A percentile compares a stretch with the other conserved stretches of the same genome.
Evolutionary conservation across 768 basidiomycete species (phyloP).

Genomic region (Calocera cornea): DNA sequence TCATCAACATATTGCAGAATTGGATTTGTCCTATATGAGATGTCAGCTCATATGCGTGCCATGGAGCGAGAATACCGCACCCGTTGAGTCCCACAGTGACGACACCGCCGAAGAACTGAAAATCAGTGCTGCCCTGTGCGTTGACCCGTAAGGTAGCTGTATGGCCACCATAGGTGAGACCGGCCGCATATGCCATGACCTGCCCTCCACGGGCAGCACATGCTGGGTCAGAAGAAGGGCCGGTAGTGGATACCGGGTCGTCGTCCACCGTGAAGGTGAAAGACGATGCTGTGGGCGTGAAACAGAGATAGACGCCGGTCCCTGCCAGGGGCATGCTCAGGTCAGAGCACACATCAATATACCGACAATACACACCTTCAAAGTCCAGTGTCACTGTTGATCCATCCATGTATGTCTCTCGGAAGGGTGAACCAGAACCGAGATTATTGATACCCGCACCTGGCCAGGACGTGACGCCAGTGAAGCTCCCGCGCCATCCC

Average conservation of each 20-base stretch:
- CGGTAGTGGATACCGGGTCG: background rate
- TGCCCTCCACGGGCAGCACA: background rate
- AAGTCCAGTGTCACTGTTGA: background rate
- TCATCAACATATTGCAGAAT: background rate
- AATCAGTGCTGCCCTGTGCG: background rate
- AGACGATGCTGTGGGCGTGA: background rate
- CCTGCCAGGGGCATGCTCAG: background rate
- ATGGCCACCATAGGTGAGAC: background rate
- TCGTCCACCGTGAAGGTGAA: background rate
- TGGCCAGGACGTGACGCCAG: background rate
- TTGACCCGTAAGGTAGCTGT: background rate
- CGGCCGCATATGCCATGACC: background rate
- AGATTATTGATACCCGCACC: background rate
- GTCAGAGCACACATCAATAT: background rate
- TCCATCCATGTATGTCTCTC: background rate
- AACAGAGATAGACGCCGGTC: background rate
- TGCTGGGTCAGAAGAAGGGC: background rate
- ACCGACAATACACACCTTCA: background rate
- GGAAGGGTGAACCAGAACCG: background rate
- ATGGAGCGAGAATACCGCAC: background rate
- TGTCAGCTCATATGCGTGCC: background rate
- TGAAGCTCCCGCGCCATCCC: background rate
- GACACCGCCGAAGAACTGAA: background rate
- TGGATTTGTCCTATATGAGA: background rate
- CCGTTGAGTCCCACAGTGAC: background rate